These are phyloP conservation scores for Yamadazyma dushanensis DNA, from an alignment of 1,139 yeast genomes.

Conservation along the genomic window DNA sequence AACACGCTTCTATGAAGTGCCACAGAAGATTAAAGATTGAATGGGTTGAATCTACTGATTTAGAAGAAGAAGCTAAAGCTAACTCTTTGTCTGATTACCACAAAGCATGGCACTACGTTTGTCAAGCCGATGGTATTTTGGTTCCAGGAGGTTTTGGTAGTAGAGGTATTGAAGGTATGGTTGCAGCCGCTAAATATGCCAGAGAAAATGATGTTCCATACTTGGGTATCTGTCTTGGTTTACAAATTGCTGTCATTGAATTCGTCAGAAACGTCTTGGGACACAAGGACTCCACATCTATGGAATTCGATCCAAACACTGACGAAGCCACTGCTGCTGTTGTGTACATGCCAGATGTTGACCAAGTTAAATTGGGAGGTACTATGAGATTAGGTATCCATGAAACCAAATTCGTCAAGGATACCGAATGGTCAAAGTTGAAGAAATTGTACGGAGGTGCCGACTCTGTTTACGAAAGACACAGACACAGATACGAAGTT, in stretches of 20 bases:
- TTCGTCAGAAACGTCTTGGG: slow-evolving; percentile 83
- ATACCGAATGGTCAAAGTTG: slow-evolving; percentile 68
- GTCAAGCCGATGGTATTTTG: slow-evolving; percentile 94
- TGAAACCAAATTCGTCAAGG: slow-evolving; percentile 76
- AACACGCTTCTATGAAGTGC: slow-evolving; percentile 92
- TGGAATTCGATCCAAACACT: slow-evolving; percentile 73
- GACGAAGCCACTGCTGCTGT: slow-evolving; percentile 74
- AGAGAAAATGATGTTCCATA: slow-evolving; percentile 92
- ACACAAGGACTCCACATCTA: slow-evolving; percentile 67
- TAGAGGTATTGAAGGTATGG: slow-evolving; percentile 98
- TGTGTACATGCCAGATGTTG: slow-evolving; percentile 98
- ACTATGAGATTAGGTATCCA: slow-evolving; percentile 98
- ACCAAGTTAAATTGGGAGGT: slow-evolving; percentile 94
- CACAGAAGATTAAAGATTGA: slow-evolving; percentile 79
- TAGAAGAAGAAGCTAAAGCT: slow-evolving; percentile 71
- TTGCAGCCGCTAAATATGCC: slow-evolving; percentile 96
- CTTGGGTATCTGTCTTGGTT: slow-evolving; percentile 95
- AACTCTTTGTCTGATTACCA: slow-evolving; percentile 77
- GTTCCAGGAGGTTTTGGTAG: slow-evolving; percentile 99
- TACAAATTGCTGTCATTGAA: slow-evolving; percentile 96
- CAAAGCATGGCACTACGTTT: slow-evolving; percentile 92
- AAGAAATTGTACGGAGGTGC: slow-evolving; percentile 79
- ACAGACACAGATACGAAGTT: slow-evolving; percentile 97
- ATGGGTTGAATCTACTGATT: slow-evolving; percentile 95
- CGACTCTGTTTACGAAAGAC: slow-evolving; percentile 81